Evolutionary conservation across 1,284 basidiomycete species (phyloP).

Genomic region (Papiliotrema fonsecae): DNA sequence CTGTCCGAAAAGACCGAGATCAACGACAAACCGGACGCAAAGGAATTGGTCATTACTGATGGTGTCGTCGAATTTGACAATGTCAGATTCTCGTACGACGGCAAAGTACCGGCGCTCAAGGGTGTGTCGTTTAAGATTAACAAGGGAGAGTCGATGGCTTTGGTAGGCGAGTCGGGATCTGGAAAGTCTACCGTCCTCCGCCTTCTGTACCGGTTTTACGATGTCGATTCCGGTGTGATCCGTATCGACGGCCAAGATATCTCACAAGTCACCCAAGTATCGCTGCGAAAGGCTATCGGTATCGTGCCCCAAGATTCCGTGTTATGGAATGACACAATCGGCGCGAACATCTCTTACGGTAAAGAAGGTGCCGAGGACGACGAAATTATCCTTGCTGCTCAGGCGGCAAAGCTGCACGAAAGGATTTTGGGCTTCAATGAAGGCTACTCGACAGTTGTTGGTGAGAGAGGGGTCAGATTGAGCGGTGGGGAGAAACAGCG

Average conservation of each 20-base stretch:
- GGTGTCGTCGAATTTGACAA: conserved; percentile 92
- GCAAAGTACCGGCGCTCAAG: conserved; percentile 79
- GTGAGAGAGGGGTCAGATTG: conserved; percentile 95
- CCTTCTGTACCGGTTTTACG: conserved; percentile 90
- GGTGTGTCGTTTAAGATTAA: conserved; percentile 84
- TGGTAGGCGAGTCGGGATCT: conserved; percentile 93
- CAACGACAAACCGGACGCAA: conserved; percentile 65
- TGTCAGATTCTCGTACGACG: conserved; percentile 85
- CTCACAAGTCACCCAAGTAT: conserved; percentile 64
- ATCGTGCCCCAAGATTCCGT: conserved; percentile 98
- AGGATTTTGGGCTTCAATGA: conserved; percentile 76
- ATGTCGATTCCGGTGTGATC: conserved; percentile 73
- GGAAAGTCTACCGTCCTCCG: conserved; percentile 95
- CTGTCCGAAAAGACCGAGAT: conserved; percentile 74
- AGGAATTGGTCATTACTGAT: conserved; percentile 66
- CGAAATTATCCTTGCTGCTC: conserved; percentile 77
- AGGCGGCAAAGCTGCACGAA: conserved; percentile 79
- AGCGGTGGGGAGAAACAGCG: conserved; percentile 98
- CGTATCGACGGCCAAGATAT: conserved; percentile 75
- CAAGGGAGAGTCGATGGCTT: conserved; percentile 89
- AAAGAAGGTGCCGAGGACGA: conserved; percentile 78
- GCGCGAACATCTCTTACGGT: conserved; percentile 93
- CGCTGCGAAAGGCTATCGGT: conserved; percentile 74
- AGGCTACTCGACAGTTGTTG: conserved; percentile 81
- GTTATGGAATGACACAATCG: conserved; percentile 88